These are phyloP conservation scores for Pseudogymnoascus sp. DNA, from an alignment of 2,329 filamentous ascomycete species.

Conservation along the genomic window DNA sequence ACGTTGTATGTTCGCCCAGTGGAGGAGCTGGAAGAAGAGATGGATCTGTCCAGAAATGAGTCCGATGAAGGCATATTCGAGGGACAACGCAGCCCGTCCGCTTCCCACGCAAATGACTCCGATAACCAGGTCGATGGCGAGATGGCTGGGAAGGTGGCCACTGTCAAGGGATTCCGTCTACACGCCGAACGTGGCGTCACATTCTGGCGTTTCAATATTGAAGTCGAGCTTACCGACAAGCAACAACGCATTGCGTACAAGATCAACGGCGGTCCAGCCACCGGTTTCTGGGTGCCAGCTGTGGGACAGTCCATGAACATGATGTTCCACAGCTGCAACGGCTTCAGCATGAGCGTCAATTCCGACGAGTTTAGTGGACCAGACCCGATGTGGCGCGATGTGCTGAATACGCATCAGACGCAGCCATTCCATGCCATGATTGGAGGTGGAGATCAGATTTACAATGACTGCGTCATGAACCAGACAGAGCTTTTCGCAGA, in stretches of 20 bases:
- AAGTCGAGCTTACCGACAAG: conserved; percentile 70
- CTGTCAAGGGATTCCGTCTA: conserved; percentile 72
- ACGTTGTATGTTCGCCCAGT: conserved; percentile 83
- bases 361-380: conserved; percentile 78
- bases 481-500: conserved; percentile 70
- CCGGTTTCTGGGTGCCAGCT: conserved; percentile 91
- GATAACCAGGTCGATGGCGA: conserved; percentile 65
- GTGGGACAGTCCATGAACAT: conserved; percentile 87
- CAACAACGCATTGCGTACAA: conserved; percentile 90
- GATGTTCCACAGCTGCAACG: conserved; percentile 98
- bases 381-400: conserved; percentile 94
- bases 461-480: conserved; percentile 77
- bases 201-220: conserved; percentile 95
- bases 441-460: conserved; percentile 93
- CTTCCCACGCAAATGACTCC: conserved; percentile 46
- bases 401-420: conserved; percentile 84
- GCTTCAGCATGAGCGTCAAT: conserved; percentile 76
- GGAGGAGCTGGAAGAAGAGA: conserved; percentile 71
- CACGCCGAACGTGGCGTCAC: conserved; percentile 82
- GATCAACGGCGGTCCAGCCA: conserved; percentile 82
- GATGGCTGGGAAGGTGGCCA: conserved; percentile 69
- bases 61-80: conserved; percentile 80
- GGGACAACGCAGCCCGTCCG: conserved; percentile 46
- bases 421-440: conserved; percentile 97
- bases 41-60: conserved; percentile 72